Percentiles rank a stretch among this genome's conserved stretches.
These are phyloP conservation scores for Diaporthe longicolla DNA, from an alignment of 2,329 filamentous ascomycete species.

Conservation along the genomic window DNA sequence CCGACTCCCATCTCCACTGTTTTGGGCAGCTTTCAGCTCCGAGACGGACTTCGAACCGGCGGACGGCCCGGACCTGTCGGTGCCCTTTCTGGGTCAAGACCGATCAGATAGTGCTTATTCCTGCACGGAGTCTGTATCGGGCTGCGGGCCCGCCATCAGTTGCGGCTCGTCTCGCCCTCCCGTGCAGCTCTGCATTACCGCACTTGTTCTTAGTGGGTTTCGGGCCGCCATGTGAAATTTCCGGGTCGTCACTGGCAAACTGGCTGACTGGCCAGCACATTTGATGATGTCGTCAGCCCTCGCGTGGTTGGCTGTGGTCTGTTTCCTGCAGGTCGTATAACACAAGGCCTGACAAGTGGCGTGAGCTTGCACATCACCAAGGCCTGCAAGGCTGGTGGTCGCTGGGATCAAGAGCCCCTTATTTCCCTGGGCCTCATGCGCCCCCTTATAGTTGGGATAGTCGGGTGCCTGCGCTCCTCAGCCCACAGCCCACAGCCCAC, in stretches of 20 bases:
- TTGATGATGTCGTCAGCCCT: background rate
- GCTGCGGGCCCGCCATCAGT: constrained; percentile 1
- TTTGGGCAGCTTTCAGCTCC: background rate
- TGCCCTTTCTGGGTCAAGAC: background rate
- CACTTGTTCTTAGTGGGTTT: constrained; percentile 25
- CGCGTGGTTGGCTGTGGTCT: constrained; percentile 25
- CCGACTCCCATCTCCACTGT: background rate
- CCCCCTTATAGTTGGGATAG: background rate
- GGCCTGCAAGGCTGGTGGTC: background rate
- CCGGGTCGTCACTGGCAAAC: background rate
- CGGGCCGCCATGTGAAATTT: constrained; percentile 15
- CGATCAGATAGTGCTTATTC: background rate
- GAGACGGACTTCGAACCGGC: background rate
- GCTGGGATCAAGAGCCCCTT: constrained; percentile 25
- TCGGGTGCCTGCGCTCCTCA: constrained; percentile 4
- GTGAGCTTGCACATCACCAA: constrained; percentile 12
- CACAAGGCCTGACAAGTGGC: constrained; percentile 6
- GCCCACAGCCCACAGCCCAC: background rate
- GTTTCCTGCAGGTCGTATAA: background rate
- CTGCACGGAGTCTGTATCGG: background rate
- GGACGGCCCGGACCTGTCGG: background rate
- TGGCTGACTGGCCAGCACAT: background rate
- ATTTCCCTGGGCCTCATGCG: constrained; percentile 14
- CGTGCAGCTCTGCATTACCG: background rate
- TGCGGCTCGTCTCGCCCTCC: constrained; percentile 28